Conservation (phyloP, 495 filamentous ascomycete species). For the Pyrenula aspistea region DNA sequence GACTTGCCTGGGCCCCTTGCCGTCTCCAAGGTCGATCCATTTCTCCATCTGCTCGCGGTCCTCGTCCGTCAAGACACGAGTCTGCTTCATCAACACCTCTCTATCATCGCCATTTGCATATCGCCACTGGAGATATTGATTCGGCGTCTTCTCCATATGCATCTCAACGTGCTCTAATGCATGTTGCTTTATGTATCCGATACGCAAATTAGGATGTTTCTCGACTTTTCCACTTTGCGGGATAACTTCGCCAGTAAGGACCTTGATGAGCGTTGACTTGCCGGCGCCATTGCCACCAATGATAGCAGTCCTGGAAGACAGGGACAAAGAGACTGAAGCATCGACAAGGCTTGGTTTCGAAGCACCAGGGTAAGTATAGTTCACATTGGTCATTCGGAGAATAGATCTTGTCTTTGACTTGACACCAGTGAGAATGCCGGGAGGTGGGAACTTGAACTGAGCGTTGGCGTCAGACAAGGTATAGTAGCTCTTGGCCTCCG, state of each 20-base stretch:
- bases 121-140: constrained; percentile 97
- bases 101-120: constrained; percentile 95
- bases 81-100: constrained; percentile 96
- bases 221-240: constrained; percentile 82
- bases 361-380: constrained; percentile 80
- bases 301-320: constrained; percentile 89
- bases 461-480: constrained; percentile 81
- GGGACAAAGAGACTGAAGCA: constrained; percentile 71
- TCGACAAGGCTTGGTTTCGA: constrained; percentile 77
- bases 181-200: constrained; percentile 99
- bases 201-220: constrained; percentile 97
- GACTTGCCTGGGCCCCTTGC: constrained; percentile 63
- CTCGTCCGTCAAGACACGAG: constrained; percentile 71
- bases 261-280: constrained; percentile 96
- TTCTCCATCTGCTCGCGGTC: constrained; percentile 88
- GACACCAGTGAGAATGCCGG: constrained; percentile 87
- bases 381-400: constrained; percentile 84
- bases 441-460: constrained; percentile 95
- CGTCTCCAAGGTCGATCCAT: constrained; percentile 69
- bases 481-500: constrained; percentile 98
- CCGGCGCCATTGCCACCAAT: constrained; percentile 97
- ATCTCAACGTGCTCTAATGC: constrained; percentile 98
- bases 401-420: constrained; percentile 90
- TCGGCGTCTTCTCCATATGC: constrained; percentile 98
- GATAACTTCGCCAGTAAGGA: constrained; percentile 90